Conservation (phyloP, 306 rosid genomes). For the Cajanus cajan region DNA sequence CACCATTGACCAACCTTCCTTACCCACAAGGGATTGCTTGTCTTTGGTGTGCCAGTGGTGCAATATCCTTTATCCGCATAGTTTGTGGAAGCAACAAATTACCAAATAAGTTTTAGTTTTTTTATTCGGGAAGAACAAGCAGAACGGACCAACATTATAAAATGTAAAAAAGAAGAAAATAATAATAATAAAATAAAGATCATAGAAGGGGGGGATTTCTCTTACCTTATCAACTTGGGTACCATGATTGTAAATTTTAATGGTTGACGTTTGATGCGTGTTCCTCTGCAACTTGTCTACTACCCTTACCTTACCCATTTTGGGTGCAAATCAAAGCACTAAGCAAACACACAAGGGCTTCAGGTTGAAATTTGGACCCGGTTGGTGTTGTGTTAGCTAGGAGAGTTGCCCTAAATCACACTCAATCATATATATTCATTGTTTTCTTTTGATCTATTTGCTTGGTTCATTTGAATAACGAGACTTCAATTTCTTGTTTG, state of each 20-base stretch:
- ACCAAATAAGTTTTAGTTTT: neutral
- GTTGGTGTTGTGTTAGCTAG: neutral
- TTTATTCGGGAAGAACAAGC: neutral
- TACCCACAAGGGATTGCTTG: constrained; percentile 16
- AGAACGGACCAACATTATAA: neutral
- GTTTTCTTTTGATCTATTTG: too few species aligned
- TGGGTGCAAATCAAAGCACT: neutral
- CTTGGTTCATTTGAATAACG: too few species aligned
- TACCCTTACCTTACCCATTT: neutral
- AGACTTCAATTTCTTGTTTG: too few species aligned
- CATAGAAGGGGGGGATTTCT: neutral
- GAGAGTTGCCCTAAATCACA: neutral
- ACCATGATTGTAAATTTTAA: neutral
- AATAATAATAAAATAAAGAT: neutral
- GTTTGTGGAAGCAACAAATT: constrained; percentile 1
- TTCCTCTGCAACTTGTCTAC: neutral
- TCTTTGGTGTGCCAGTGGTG: constrained; percentile 23
- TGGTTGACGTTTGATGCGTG: constrained; percentile 9
- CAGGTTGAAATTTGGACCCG: neutral
- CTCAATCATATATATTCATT: neutral
- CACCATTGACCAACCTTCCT: constrained; percentile 22
- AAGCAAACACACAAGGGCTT: neutral
- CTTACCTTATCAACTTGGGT: neutral
- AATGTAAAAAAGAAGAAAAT: neutral
- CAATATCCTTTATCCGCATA: constrained; percentile 16